Evolutionary conservation across 1,284 basidiomycete genomes (phyloP), one percentile per base, ranked within the genome.

Genomic region (Ganoderma sp.): DNA sequence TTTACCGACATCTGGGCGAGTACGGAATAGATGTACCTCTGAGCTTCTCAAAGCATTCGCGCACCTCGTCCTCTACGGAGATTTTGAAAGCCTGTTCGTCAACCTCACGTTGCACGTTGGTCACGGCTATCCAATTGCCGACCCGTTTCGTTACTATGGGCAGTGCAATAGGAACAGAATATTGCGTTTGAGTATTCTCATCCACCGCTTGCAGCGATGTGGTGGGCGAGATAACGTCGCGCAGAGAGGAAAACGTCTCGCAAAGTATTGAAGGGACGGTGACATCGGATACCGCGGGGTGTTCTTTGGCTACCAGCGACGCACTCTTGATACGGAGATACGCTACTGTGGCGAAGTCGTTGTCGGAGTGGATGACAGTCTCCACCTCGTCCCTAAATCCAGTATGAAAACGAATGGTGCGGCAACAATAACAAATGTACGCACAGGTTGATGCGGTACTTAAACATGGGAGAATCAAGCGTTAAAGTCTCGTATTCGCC

Each of bases 401-500:
- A 58, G 7, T 45, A 9, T 57, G 5, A 32, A 32, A 2, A 42
- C 2, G 60, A 56, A 58, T 10, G 25, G 61, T 41, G 5, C 14
- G 22, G 61, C 41, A 50, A 41, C 14, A 43, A 57, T 61, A 45
- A 28, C 17, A 41, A 3, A 15, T 10, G 28, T 32, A 75, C 90
- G 75, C 73, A 94, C 92, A 99, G 78, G 3, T 83, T 78, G 54
- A 99, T 91, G 14, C 87, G 84, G 60, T 86, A 84, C 73, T 93
- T 94, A 86, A 98, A 99, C 25, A 98, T 77, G 0, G 97, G 95
- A 69, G 91, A 94, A 75, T 99, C 95, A 25, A 97, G 82, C 1
- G 97, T 98, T 66, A 99, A 81, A 0, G 94, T 95, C 79, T 99
- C 98, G 78, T 99, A 99, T 82, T 99, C 98, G 1, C 98, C 98